Evolutionary conservation across 768 basidiomycete genomes (phyloP).

Genomic region (Lactarius quietus): DNA sequence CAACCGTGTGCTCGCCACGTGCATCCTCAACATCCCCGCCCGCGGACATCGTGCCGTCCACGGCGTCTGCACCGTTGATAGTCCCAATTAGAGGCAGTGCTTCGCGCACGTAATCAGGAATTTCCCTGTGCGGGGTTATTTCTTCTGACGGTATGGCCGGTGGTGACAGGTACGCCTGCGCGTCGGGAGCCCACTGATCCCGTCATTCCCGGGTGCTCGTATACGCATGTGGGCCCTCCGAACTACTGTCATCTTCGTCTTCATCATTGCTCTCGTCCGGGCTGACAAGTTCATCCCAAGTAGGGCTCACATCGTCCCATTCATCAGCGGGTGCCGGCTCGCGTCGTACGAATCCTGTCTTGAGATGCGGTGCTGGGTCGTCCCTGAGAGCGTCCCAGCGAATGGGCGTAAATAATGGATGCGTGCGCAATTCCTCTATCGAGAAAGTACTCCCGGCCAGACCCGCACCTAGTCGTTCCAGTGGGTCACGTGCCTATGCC

Average conservation of each 20-base stretch:
- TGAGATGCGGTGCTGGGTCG: slow-evolving; percentile 52
- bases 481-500: slow-evolving; percentile 41
- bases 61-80: slow-evolving; percentile 3
- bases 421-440: slow-evolving; percentile 49
- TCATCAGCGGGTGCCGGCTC: slow-evolving; percentile 32
- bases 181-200: slow-evolving; percentile 53
- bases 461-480: slow-evolving; percentile 57
- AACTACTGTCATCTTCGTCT: slow-evolving; percentile 23
- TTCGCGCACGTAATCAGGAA: slow-evolving; percentile 33
- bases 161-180: slow-evolving; percentile 31
- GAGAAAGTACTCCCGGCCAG: slow-evolving; percentile 37
- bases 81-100: slow-evolving; percentile 15
- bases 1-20: background rate
- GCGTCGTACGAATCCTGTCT: slow-evolving; percentile 55
- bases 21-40: slow-evolving; percentile 24
- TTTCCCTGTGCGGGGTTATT: slow-evolving; percentile 46
- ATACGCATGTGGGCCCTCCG: slow-evolving; percentile 6
- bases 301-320: slow-evolving; percentile 53
- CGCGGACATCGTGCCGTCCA: slow-evolving; percentile 17
- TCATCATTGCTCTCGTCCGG: slow-evolving; percentile 19
- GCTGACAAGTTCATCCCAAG: slow-evolving; percentile 45
- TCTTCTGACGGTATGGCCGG: slow-evolving; percentile 30
- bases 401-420: slow-evolving; percentile 60
- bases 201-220: slow-evolving; percentile 34
- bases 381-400: slow-evolving; percentile 67